Evolutionary conservation across 768 basidiomycete genomes (phyloP), one percentile per base, ranked within the genome.

Genomic region (Neoboletus subvelutipes): DNA sequence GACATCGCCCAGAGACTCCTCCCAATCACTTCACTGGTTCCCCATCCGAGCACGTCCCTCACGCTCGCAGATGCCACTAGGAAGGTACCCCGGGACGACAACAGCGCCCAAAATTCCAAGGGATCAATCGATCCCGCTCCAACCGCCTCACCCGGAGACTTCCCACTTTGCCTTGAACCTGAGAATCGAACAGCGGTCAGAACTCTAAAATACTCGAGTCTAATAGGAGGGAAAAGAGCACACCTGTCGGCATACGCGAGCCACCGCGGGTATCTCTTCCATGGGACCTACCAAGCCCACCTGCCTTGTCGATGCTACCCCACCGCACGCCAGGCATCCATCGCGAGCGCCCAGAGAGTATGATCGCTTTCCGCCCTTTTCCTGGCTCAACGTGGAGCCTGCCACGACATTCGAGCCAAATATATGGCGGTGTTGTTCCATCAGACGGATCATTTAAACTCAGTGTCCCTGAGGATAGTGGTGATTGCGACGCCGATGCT

Each of bases 341-440:
- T 45, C 87, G 75, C 31, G 87, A 83, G 10, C 96, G 80, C 0
- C 89, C 95, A 54, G 83, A 84, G n/a, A 99, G 78, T 36, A 99
- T 84, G 66, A 99, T 93, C 2, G 94, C 92, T 73, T 98, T 97
- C 37, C 94, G 78, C 1, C 94, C 94, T 67, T 98, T 98, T 1
- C 94, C 93, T 0, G 93, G 88, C 75, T 99, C 96, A 54, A 91
- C 82, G 65, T 95, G 89, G 40, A 98, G 78, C 31, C 92, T 79
- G 1, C 96, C 96, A n/a, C 87, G 79, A 49, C 86, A 88, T 69
- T 97, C 93, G 17, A 98, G 78, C 96, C 96, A 99, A 20, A 94
- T 81, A 72, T 88, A 94, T 2, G 64, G 64, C 2, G 77, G 77
- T 41, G 43, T 0, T 33, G 53, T 41, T 20, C 39, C 45, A 11